Evolutionary conservation across 352 stramenopile species (phyloP), one percentile per base, ranked within the genome.

Genomic region (Pythium dissotocum): DNA sequence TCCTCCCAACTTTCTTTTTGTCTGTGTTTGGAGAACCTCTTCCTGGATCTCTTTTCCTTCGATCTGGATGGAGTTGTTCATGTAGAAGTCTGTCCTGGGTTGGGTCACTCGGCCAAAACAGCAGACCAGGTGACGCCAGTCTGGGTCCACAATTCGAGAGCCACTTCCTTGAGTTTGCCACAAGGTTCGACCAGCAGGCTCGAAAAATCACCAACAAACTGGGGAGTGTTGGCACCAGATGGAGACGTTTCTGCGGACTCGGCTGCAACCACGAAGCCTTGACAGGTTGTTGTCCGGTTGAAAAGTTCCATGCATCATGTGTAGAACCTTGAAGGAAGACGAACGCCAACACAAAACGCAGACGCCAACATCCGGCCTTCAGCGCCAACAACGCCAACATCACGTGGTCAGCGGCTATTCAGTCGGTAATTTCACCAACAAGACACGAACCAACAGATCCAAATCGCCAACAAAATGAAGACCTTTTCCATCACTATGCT

Each of bases 401-500:
- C 46, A 32, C 46, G 32, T 16, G 4, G 46, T 5, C 9, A 53
- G 46, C 1, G 46, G 46, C 6, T 16, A 16, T 3, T 53, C 46
- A 53, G 46, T 53, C 46, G 46, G 46, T 32, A 32, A 53, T 53
- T 53, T 53, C 46, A 4, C 48, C 42, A 49, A 49, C 46, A 53
- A 57, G 32, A 14, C 35, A 38, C 32, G 2, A 35, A 38, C 32
- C 32, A n/a, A 21, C 53, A 44, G 18, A n/a, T 24, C 30, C 58
- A 7, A 56, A 28, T 26, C 56, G 63, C 21, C 51, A 74, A 24
- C n/a, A 53, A 16, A 16, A 53, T 75, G 68, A 70, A 75, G 68
- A 52, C 16, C 61, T 54, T 65, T 51, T 38, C 61, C n/a, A 30
- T 58, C 55, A 36, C 30, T 28, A 35, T 56, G 33, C 49, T 70